phyloP scores from a whole-genome alignment of 768 basidiomycete species.

The Saitozyma podzolica region DNA sequence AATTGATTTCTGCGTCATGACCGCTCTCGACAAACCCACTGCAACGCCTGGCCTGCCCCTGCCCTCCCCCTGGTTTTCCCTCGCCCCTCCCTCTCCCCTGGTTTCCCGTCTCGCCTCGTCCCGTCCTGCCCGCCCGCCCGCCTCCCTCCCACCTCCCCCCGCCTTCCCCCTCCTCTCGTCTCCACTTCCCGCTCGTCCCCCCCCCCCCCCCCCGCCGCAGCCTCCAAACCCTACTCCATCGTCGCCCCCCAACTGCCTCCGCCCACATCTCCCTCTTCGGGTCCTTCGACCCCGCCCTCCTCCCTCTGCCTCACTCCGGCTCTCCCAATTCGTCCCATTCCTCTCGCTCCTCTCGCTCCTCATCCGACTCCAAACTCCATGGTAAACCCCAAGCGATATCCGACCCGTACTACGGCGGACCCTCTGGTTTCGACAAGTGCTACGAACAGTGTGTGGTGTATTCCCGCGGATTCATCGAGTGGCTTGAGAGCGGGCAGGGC shows the following conservation, averaged over 20 bases:
- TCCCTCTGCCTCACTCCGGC: slow-evolving; percentile 58
- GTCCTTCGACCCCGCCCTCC: slow-evolving; percentile 32
- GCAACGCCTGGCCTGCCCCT: no score
- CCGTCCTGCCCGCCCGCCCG: background rate
- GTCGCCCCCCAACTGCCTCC: slow-evolving; percentile 32
- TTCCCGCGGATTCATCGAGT: slow-evolving; percentile 76
- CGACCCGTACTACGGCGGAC: slow-evolving; percentile 77
- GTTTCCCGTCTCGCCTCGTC: background rate
- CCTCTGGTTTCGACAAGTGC: slow-evolving; percentile 71
- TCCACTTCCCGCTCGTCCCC: background rate
- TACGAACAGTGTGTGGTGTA: slow-evolving; percentile 73
- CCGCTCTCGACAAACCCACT: no score
- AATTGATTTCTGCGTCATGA: no score
- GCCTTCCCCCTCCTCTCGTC: no score
- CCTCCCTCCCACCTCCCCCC: background rate
- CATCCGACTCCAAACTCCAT: slow-evolving; percentile 2
- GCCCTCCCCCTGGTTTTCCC: background rate
- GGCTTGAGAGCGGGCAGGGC: slow-evolving; percentile 43
- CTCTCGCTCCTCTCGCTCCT: no score
- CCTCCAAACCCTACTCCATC: slow-evolving; percentile 37
- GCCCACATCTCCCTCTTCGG: slow-evolving; percentile 46
- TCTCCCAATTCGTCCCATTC: slow-evolving; percentile 57
- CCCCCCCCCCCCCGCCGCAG: slow-evolving; percentile 15
- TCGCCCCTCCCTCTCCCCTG: slow-evolving; percentile 52
- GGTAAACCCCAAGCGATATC: slow-evolving; percentile 61